Evolutionary conservation across 2,329 filamentous ascomycete species (phyloP).

Genomic region (Monilinia laxa): DNA sequence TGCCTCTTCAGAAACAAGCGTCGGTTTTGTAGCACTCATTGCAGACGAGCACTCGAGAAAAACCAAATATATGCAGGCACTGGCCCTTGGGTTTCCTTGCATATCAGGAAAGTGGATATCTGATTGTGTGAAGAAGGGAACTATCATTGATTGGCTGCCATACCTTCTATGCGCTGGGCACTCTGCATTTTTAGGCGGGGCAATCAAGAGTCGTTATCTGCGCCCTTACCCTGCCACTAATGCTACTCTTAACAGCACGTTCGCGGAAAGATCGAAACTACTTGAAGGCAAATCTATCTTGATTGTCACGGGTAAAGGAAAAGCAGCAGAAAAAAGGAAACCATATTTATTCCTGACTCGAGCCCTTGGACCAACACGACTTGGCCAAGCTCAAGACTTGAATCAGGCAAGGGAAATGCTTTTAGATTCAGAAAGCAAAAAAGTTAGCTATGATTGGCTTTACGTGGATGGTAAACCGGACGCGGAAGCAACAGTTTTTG

Average conservation of each 20-base stretch:
- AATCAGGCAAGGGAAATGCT: slow-evolving; percentile 63
- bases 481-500: slow-evolving; percentile 45
- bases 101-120: slow-evolving; percentile 79
- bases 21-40: slow-evolving; percentile 82
- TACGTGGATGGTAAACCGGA: slow-evolving; percentile 66
- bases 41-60: slow-evolving; percentile 83
- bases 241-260: slow-evolving; percentile 56
- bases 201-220: slow-evolving; percentile 72
- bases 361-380: slow-evolving; percentile 67
- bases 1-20: slow-evolving; percentile 49
- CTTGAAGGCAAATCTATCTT: slow-evolving; percentile 67
- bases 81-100: slow-evolving; percentile 86
- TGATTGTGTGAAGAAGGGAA: slow-evolving; percentile 62
- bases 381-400: slow-evolving; percentile 65
- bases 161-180: slow-evolving; percentile 86
- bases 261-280: slow-evolving; percentile 61
- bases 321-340: slow-evolving; percentile 61
- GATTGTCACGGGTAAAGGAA: slow-evolving; percentile 65
- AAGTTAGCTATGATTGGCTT: slow-evolving; percentile 67
- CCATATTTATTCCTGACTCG: slow-evolving; percentile 79
- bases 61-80: slow-evolving; percentile 89
- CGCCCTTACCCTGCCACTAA: slow-evolving; percentile 56
- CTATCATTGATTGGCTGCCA: slow-evolving; percentile 69
- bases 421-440: slow-evolving; percentile 48
- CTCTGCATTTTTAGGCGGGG: slow-evolving; percentile 72